Evolutionary conservation across 2,329 filamentous ascomycete genomes (phyloP).

Genomic region (Penicillium italicum): DNA sequence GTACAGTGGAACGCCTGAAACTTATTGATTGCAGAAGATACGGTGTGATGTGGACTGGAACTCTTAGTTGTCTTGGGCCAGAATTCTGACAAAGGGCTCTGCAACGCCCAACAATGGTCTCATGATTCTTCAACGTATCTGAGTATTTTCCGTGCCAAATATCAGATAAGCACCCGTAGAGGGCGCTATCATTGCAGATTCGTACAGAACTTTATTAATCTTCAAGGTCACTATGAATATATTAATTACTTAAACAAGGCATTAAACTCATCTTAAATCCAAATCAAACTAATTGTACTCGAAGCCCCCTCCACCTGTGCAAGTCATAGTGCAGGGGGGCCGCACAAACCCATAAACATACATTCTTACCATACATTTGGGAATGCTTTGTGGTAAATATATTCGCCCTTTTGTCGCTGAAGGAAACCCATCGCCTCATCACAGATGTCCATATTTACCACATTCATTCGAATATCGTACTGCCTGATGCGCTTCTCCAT

Average conservation of each 20-base stretch:
- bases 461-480: slow-evolving; percentile 18
- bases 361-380: neutral
- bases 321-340: too few relatives aligned
- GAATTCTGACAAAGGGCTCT: neutral
- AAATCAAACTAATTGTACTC: neutral
- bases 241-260: too few relatives aligned
- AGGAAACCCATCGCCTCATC: slow-evolving; percentile 10
- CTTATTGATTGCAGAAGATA: too few relatives aligned
- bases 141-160: neutral
- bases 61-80: too few relatives aligned
- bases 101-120: neutral
- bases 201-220: too few relatives aligned
- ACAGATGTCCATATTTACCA: slow-evolving; percentile 15
- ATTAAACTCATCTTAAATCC: too few relatives aligned
- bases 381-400: slow-evolving; percentile 11
- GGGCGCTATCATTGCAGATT: neutral
- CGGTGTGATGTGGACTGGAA: neutral
- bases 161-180: neutral
- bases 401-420: neutral
- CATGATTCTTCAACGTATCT: neutral
- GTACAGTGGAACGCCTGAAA: neutral
- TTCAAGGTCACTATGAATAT: neutral
- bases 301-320: too few relatives aligned
- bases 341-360: too few relatives aligned
- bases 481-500: slow-evolving; percentile 14